phyloP scores from a whole-genome alignment of 306 rosid species.

The Cicer bijugum region DNA sequence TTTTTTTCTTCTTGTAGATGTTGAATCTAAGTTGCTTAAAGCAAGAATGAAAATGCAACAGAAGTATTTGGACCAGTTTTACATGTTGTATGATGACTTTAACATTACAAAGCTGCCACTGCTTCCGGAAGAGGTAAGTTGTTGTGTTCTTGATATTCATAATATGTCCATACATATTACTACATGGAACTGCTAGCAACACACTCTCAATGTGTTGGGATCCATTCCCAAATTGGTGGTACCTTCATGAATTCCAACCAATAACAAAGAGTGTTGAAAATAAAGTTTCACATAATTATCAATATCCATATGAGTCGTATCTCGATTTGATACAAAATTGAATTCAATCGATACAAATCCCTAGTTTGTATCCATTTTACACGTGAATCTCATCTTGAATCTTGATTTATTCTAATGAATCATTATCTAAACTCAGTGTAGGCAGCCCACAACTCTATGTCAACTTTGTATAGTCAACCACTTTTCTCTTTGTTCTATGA shows the following conservation, averaged over 20 bases:
- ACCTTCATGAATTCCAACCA: neutral
- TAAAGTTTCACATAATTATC: too few species aligned
- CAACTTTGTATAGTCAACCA: too few species aligned
- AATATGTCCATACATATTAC: neutral
- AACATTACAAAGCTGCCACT: constrained; percentile 91
- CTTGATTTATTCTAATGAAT: too few species aligned
- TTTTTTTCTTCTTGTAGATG: constrained; percentile 52
- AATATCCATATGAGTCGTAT: too few species aligned
- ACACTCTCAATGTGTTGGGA: neutral
- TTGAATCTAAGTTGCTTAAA: constrained; percentile 85
- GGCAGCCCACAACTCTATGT: too few species aligned
- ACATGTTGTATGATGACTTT: constrained; percentile 95
- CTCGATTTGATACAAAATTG: too few species aligned
- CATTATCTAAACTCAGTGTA: too few species aligned
- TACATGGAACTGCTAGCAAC: neutral
- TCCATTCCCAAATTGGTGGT: neutral
- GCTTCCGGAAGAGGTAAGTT: constrained; percentile 89
- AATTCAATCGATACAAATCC: too few species aligned
- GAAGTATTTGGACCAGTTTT: constrained; percentile 90
- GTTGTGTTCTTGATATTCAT: constrained; percentile 21
- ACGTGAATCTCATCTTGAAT: too few species aligned
- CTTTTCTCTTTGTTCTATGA: too few species aligned
- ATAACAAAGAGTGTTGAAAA: neutral
- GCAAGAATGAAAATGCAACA: constrained; percentile 99
- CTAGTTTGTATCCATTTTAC: too few species aligned